Percentiles rank a stretch among this genome's conserved stretches.
phyloP scores from a whole-genome alignment of 2,329 filamentous ascomycete species.

The Ophiostoma angusticollis region DNA sequence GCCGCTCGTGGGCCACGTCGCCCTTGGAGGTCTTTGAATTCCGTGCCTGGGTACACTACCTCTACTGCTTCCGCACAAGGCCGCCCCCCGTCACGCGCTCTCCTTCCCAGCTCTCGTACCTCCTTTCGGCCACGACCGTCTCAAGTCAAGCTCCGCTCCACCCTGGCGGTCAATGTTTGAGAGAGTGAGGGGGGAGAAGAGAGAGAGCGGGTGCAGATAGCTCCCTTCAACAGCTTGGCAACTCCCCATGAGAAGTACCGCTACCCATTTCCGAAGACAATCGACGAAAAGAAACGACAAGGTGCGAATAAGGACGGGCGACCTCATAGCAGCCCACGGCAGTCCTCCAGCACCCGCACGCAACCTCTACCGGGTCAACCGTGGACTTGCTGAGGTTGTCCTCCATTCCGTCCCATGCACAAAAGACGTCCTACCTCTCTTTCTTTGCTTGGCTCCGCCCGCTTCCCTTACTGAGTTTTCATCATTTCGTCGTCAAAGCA shows the following conservation, averaged over 20 bases:
- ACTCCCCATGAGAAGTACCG: neutral
- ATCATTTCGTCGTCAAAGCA: slow-evolving; percentile 1
- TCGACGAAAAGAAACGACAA: slow-evolving; percentile 3
- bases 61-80: slow-evolving; percentile 32
- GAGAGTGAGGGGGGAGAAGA: neutral
- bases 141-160: slow-evolving; percentile 27
- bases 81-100: slow-evolving; percentile 22
- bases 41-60: slow-evolving; percentile 33
- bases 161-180: slow-evolving; percentile 15
- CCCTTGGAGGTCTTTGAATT: slow-evolving; percentile 32
- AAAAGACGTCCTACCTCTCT: neutral
- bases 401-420: too few species aligned
- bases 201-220: neutral
- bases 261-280: slow-evolving; percentile 11
- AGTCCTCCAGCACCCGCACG: too few species aligned
- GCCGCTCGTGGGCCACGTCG: slow-evolving; percentile 27
- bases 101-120: slow-evolving; percentile 36
- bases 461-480: neutral
- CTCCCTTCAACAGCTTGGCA: neutral
- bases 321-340: too few species aligned
- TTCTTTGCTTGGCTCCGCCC: neutral
- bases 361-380: too few species aligned
- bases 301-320: neutral
- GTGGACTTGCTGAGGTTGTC: too few species aligned
- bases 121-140: slow-evolving; percentile 33